phyloP scores from a whole-genome alignment of 495 filamentous ascomycete species.

The Aspergillus baeticus region DNA sequence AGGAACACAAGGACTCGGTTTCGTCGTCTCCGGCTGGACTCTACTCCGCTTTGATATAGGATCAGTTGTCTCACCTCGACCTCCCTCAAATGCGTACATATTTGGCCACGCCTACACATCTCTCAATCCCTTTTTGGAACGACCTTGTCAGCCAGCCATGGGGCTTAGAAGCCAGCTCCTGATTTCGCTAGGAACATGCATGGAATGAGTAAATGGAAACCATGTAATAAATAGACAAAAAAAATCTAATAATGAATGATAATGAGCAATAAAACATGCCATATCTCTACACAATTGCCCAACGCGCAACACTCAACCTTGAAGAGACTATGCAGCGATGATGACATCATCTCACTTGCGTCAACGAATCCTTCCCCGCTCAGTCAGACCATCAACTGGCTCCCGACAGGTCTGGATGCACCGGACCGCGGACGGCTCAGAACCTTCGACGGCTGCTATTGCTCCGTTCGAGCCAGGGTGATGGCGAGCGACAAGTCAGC shows the following conservation, averaged over 20 bases:
- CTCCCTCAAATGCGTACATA: background rate
- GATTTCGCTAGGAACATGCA: background rate
- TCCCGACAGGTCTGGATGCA: background rate
- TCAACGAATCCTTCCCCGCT: slow-evolving; percentile 4
- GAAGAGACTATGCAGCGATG: background rate
- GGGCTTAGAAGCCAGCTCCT: background rate
- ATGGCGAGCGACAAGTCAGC: background rate
- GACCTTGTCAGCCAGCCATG: background rate
- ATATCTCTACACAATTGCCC: background rate
- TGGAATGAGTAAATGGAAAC: background rate
- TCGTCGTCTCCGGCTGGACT: background rate
- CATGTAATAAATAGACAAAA: background rate
- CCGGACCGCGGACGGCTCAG: background rate
- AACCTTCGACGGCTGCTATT: background rate
- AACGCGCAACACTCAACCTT: too few relatives aligned
- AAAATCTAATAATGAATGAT: slow-evolving; percentile 6
- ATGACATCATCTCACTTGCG: slow-evolving; percentile 4
- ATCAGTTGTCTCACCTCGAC: background rate
- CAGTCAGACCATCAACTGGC: slow-evolving; percentile 3
- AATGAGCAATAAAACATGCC: background rate
- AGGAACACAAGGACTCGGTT: background rate
- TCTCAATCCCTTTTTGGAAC: background rate
- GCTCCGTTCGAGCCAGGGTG: background rate
- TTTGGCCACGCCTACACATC: background rate
- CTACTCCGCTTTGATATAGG: background rate